Percentiles rank a stretch among this genome's conserved stretches.
These are phyloP conservation scores for Knoxdaviesia proteae DNA, from an alignment of 2,329 filamentous ascomycete species.

Conservation along the genomic window DNA sequence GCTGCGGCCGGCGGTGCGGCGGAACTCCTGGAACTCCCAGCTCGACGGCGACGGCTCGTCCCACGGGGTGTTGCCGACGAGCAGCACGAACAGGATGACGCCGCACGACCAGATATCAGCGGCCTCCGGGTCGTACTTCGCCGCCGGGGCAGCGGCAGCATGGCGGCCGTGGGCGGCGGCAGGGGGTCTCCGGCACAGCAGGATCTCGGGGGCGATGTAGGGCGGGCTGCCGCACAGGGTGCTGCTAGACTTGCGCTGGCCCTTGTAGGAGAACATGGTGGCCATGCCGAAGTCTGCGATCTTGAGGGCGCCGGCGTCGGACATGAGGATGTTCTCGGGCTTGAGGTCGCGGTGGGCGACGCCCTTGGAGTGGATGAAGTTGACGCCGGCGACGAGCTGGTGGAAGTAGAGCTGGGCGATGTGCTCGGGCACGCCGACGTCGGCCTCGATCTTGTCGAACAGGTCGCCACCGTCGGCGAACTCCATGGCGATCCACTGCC, in stretches of 20 bases:
- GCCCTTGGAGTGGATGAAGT: slow-evolving; percentile 90
- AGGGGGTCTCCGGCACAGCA: slow-evolving; percentile 22
- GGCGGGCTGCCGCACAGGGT: slow-evolving; percentile 92
- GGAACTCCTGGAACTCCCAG: slow-evolving; percentile 82
- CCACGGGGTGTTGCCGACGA: slow-evolving; percentile 96
- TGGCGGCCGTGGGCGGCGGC: slow-evolving; percentile 7
- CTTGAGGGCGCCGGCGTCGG: slow-evolving; percentile 68
- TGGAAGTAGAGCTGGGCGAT: slow-evolving; percentile 93
- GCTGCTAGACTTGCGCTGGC: slow-evolving; percentile 57
- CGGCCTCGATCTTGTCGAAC: slow-evolving; percentile 98
- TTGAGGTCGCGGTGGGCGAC: slow-evolving; percentile 84
- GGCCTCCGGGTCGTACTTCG: slow-evolving; percentile 54
- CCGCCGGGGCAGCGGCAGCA: slow-evolving; percentile 24
- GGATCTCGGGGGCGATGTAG: slow-evolving; percentile 90
- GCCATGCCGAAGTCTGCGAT: slow-evolving; percentile 94
- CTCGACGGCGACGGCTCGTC: slow-evolving; percentile 72
- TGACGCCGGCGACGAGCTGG: slow-evolving; percentile 74
- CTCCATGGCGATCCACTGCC: slow-evolving; percentile 98
- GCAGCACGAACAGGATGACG: slow-evolving; percentile 86
- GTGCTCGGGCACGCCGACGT: slow-evolving; percentile 82
- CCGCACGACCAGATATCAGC: slow-evolving; percentile 96
- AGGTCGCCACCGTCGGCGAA: slow-evolving; percentile 85
- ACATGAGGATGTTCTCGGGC: slow-evolving; percentile 87
- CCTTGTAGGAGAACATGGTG: slow-evolving; percentile 79
- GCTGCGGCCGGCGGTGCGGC: slow-evolving; percentile 58